These are phyloP conservation scores for Annulohypoxylon maeteangense DNA, from an alignment of 495 filamentous ascomycete genomes.

Conservation along the genomic window DNA sequence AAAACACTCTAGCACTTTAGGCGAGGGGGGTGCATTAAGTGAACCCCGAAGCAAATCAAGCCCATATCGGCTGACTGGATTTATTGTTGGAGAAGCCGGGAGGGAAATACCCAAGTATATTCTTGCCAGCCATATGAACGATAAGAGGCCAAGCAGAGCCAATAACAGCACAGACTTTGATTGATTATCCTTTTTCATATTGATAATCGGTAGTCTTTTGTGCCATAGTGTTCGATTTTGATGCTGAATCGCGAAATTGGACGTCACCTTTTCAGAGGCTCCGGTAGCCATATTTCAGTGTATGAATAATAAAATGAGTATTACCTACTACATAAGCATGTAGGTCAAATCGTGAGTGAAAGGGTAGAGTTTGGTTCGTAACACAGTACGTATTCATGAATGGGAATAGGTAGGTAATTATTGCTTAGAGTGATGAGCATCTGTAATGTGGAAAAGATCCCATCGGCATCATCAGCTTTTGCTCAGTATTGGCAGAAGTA, in stretches of 20 bases:
- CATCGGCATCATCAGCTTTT: background rate
- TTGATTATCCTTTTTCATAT: background rate
- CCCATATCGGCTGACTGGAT: conserved; percentile 10
- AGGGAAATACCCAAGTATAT: background rate
- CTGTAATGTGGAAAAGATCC: background rate
- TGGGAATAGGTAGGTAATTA: background rate
- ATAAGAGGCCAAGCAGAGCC: conserved; percentile 13
- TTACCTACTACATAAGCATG: conserved; percentile 3
- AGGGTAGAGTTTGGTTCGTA: background rate
- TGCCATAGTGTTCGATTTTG: background rate
- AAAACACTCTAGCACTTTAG: conserved; percentile 65
- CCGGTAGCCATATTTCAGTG: conserved; percentile 11
- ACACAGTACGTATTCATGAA: background rate
- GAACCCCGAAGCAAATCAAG: conserved; percentile 8
- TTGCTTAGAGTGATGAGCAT: background rate
- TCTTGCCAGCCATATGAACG: conserved; percentile 11
- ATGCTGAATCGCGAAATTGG: background rate
- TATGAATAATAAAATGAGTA: background rate
- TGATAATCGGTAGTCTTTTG: background rate
- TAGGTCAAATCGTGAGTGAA: background rate
- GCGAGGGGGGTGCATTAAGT: background rate
- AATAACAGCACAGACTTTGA: background rate
- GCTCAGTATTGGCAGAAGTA: background rate
- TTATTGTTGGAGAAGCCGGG: background rate
- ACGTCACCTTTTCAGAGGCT: background rate